Evolutionary conservation across 2,329 filamentous ascomycete genomes (phyloP).

Genomic region (Podosphaera fusca): DNA sequence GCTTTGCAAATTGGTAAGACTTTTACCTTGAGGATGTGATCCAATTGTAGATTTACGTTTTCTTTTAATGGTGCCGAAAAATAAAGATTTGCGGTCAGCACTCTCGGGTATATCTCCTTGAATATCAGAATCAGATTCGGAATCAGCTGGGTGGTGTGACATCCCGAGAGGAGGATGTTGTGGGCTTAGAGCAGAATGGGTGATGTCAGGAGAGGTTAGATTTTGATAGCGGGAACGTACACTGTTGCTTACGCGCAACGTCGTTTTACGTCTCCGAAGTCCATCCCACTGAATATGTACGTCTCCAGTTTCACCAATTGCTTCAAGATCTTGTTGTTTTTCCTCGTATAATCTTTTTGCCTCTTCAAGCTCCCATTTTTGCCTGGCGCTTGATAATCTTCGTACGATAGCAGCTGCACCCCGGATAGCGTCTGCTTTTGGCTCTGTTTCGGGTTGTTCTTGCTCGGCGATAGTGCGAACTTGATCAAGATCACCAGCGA

Average conservation of each 20-base stretch:
- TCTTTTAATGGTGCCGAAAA: conserved; percentile 31
- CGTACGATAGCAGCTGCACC: conserved; percentile 74
- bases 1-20: conserved; percentile 21
- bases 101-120: conserved; percentile 27
- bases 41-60: conserved; percentile 18
- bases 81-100: conserved; percentile 27
- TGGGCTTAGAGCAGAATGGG: conserved; percentile 11
- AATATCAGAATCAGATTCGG: conserved; percentile 35
- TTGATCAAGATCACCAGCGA: conserved; percentile 81
- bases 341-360: conserved; percentile 59
- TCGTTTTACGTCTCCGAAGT: conserved; percentile 46
- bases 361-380: conserved; percentile 61
- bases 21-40: conserved; percentile 6
- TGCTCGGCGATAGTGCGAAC: conserved; percentile 87
- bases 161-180: conserved; percentile 64
- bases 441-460: conserved; percentile 87
- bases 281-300: conserved; percentile 64
- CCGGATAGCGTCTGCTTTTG: conserved; percentile 87
- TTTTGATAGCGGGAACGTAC: conserved; percentile 13
- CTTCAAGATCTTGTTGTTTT: conserved; percentile 46
- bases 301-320: conserved; percentile 51
- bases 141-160: conserved; percentile 45
- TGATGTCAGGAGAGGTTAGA: conserved; percentile 11
- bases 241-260: conserved; percentile 18
- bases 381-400: conserved; percentile 50